phyloP scores from a whole-genome alignment of 2,329 filamentous ascomycete species.

The Lachnellula occidentalis region DNA sequence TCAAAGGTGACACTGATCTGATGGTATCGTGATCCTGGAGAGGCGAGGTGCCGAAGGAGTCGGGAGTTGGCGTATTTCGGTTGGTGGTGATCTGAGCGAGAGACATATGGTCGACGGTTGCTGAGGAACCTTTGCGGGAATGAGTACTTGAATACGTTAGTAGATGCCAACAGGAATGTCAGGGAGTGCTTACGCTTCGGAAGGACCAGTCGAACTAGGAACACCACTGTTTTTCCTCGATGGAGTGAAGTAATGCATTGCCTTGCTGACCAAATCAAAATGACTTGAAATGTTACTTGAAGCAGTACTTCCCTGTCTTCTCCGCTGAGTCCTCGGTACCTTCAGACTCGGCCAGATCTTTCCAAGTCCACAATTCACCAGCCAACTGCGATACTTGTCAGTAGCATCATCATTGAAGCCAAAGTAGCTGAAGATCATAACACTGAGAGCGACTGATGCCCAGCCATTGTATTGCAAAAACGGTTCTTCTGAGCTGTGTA shows the following conservation, averaged over 20 bases:
- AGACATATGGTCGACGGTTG: constrained; percentile 7
- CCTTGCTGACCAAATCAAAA: constrained; percentile 24
- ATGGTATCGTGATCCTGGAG: not conserved
- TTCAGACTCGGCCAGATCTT: constrained; percentile 22
- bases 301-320: not conserved
- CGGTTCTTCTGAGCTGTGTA: constrained; percentile 34
- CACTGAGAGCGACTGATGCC: constrained; percentile 48
- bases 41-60: not conserved
- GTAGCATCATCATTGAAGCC: constrained; percentile 57
- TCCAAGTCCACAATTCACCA: constrained; percentile 21
- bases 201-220: constrained; percentile 3
- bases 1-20: not conserved
- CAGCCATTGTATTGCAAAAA: constrained; percentile 49
- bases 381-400: constrained; percentile 40
- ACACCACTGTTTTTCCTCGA: constrained; percentile 9
- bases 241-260: constrained; percentile 21
- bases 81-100: not conserved
- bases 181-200: constrained; percentile 1
- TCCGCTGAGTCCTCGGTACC: constrained; percentile 5
- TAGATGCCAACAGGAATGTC: not conserved
- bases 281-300: constrained; percentile 6
- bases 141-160: not conserved
- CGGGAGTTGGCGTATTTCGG: not conserved
- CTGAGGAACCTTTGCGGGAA: constrained; percentile 5
- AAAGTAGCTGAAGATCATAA: constrained; percentile 57